These are phyloP conservation scores for Lumnitzera littorea DNA, from an alignment of 345 rosid species.

Conservation along the genomic window DNA sequence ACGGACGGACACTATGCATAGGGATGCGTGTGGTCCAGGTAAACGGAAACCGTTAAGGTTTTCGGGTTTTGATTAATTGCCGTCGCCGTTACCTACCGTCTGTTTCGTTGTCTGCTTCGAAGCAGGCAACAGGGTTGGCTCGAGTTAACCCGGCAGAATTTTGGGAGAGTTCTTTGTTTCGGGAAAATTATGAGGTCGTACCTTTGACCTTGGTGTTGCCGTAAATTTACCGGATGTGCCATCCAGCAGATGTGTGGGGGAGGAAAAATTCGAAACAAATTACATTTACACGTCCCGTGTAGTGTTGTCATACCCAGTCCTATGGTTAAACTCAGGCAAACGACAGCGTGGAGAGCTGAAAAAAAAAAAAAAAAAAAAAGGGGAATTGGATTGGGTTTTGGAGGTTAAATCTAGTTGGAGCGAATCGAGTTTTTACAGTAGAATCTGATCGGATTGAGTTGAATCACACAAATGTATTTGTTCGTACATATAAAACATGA, in stretches of 20 bases:
- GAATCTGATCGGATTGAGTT: too few relatives aligned
- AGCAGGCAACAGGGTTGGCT: slow-evolving; percentile 59
- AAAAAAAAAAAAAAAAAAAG: too few relatives aligned
- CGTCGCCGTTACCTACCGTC: slow-evolving; percentile 43
- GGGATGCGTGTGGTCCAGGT: slow-evolving; percentile 25
- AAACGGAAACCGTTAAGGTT: slow-evolving; percentile 16
- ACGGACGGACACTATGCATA: slow-evolving; percentile 4
- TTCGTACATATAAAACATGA: too few relatives aligned
- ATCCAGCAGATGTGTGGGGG: neutral
- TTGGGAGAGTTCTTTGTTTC: slow-evolving; percentile 14
- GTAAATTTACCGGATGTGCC: slow-evolving; percentile 17
- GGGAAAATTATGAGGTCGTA: neutral
- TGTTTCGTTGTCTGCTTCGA: slow-evolving; percentile 51
- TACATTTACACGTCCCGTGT: too few relatives aligned
- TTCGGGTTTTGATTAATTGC: neutral
- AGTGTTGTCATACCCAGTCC: too few relatives aligned
- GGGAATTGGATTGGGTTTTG: too few relatives aligned
- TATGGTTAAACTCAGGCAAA: too few relatives aligned
- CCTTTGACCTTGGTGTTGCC: slow-evolving; percentile 8
- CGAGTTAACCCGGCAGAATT: slow-evolving; percentile 42
- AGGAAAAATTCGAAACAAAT: too few relatives aligned
- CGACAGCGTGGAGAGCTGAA: too few relatives aligned
- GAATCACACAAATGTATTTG: too few relatives aligned
- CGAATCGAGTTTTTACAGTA: too few relatives aligned
- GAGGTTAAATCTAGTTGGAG: too few relatives aligned